phyloP scores from a whole-genome alignment of 345 rosid genomes.

The Salix suchowensis region DNA sequence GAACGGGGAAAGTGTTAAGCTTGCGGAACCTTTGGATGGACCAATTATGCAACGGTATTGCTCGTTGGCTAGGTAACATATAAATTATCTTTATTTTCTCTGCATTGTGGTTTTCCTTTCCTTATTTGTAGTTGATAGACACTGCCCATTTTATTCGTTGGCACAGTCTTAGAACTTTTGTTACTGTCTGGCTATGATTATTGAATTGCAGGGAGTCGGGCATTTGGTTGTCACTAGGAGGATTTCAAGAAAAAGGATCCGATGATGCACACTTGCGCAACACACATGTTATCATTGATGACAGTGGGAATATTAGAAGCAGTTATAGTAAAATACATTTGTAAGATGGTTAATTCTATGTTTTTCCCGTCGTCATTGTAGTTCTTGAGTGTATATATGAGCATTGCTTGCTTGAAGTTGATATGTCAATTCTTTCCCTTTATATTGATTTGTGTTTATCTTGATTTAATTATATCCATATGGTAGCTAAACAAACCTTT shows the following conservation, averaged over 20 bases:
- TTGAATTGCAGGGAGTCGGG: constrained; percentile 53
- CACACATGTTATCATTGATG: constrained; percentile 83
- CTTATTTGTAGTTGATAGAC: not conserved
- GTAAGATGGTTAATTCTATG: constrained; percentile 33
- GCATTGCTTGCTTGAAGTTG: not conserved
- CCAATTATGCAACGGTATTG: constrained; percentile 74
- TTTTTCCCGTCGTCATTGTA: not conserved
- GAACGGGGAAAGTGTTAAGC: constrained; percentile 63
- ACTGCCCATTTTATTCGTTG: not conserved
- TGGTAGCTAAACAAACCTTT: not conserved
- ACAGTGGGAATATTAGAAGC: constrained; percentile 59
- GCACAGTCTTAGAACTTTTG: not conserved
- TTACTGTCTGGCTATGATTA: not conserved
- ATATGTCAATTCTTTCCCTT: not conserved
- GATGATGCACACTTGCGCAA: constrained; percentile 66
- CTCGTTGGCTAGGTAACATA: constrained; percentile 74
- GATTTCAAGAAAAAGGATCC: constrained; percentile 78
- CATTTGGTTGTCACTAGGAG: constrained; percentile 92
- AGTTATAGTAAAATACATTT: constrained; percentile 72
- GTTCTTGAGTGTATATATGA: not conserved
- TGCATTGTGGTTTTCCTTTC: not conserved
- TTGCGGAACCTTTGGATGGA: constrained; percentile 80
- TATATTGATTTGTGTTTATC: not conserved
- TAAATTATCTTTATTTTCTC: not conserved
- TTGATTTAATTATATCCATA: not conserved